A percentile compares a stretch with the other conserved stretches of the same genome.
phyloP scores from a whole-genome alignment of 257 asterid genomes.

The Plectranthus barbatus region DNA sequence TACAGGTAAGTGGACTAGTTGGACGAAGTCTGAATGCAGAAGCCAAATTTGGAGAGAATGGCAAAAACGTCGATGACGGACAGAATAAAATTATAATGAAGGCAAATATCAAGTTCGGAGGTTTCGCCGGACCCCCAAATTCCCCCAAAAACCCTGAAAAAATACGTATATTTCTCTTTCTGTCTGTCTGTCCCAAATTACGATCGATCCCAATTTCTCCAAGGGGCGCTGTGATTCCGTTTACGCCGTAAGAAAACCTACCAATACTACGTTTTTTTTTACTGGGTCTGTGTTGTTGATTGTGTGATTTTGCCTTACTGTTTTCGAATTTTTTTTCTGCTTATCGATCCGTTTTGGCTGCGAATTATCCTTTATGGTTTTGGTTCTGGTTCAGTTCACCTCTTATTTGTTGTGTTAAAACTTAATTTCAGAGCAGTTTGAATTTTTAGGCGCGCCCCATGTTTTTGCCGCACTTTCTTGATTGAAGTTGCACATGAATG shows the following conservation, averaged over 20 bases:
- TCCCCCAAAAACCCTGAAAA: neutral
- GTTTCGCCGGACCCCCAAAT: constrained; percentile 25
- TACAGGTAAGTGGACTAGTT: neutral
- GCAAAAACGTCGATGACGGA: neutral
- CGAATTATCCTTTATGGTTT: neutral
- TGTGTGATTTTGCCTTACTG: constrained; percentile 1
- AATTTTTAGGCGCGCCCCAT: constrained; percentile 2
- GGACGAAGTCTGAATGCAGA: neutral
- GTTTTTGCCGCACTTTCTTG: neutral
- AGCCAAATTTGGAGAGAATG: neutral
- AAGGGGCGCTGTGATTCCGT: constrained; percentile 1
- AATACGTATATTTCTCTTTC: constrained; percentile 4
- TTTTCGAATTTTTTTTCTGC: neutral
- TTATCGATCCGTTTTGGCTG: neutral
- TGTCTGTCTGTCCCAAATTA: neutral
- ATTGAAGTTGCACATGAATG: neutral
- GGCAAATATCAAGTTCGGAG: constrained; percentile 5
- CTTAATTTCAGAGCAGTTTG: constrained; percentile 6
- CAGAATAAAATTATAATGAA: constrained; percentile 2
- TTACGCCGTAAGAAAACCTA: constrained; percentile 17
- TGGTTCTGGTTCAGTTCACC: neutral
- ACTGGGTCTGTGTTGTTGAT: neutral
- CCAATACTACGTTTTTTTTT: neutral
- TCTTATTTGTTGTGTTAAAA: neutral
- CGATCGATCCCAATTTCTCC: constrained; percentile 19